A percentile compares a stretch with the other conserved stretches of the same genome.
These are phyloP conservation scores for Amaranthus hypochondriacus DNA, from an alignment of 148 eudicot genomes.

Conservation along the genomic window DNA sequence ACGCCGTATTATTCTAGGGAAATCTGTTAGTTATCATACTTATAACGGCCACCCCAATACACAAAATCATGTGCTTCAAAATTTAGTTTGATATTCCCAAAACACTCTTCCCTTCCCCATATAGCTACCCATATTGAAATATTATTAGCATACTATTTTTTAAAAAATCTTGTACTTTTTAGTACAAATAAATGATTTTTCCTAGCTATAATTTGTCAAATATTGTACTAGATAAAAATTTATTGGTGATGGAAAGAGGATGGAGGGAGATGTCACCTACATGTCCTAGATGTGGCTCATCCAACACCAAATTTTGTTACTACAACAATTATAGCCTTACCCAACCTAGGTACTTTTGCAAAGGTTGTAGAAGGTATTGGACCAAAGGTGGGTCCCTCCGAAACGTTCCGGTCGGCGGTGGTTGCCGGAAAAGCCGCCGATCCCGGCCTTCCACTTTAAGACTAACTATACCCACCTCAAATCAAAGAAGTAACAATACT, in stretches of 20 bases:
- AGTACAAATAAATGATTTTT: slow-evolving; percentile 8
- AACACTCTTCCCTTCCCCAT: slow-evolving; percentile 10
- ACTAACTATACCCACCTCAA: background rate
- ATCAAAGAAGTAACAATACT: slow-evolving; percentile 12
- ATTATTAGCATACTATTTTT: background rate
- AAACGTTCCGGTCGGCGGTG: slow-evolving; percentile 28
- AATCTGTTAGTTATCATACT: slow-evolving; percentile 8
- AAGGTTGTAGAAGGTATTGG: slow-evolving; percentile 33
- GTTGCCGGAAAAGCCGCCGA: slow-evolving; percentile 27
- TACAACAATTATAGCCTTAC: slow-evolving; percentile 34
- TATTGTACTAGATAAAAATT: slow-evolving; percentile 12
- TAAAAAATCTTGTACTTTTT: slow-evolving; percentile 5
- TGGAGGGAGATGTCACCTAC: slow-evolving; percentile 31
- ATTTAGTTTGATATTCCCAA: background rate
- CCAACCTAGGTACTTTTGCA: slow-evolving; percentile 33
- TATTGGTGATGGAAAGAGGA: slow-evolving; percentile 30
- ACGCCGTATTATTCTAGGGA: slow-evolving; percentile 24
- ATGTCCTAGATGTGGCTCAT: slow-evolving; percentile 34
- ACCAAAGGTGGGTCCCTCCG: slow-evolving; percentile 32
- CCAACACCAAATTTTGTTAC: slow-evolving; percentile 32
- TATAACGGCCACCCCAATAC: slow-evolving; percentile 14
- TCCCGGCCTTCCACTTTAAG: slow-evolving; percentile 21
- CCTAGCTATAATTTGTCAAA: slow-evolving; percentile 12
- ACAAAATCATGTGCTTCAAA: slow-evolving; percentile 13
- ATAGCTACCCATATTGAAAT: background rate